Evolutionary conservation across 768 basidiomycete species (phyloP).

Genomic region (Boletellus sp.): DNA sequence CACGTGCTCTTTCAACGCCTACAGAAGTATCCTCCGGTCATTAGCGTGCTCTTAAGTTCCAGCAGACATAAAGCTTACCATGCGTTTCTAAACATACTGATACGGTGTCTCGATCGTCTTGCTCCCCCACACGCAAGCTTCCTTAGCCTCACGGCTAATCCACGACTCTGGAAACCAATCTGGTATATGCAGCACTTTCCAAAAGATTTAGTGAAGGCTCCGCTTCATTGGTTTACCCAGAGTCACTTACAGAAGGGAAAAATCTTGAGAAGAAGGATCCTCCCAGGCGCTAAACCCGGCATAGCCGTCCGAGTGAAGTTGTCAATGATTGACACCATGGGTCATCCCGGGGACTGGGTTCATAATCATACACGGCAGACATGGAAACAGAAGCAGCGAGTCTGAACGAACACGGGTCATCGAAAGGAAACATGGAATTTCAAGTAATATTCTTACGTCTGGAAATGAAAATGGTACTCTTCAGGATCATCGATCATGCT

Average conservation of each 20-base stretch:
- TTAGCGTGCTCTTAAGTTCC: background rate
- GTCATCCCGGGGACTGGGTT: slow-evolving; percentile 7
- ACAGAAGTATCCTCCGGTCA: background rate
- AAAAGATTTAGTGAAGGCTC: background rate
- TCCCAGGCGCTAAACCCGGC: background rate
- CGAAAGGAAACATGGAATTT: background rate
- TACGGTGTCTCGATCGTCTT: slow-evolving; percentile 22
- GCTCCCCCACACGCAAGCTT: background rate
- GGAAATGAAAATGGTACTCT: slow-evolving; percentile 1
- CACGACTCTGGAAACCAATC: too few species aligned
- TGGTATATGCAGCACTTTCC: slow-evolving; percentile 9
- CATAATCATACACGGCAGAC: too few species aligned
- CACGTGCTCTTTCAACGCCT: background rate
- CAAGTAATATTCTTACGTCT: background rate
- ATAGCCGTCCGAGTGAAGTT: background rate
- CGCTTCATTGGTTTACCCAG: too few species aligned
- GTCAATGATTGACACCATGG: slow-evolving; percentile 6
- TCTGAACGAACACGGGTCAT: slow-evolving; percentile 8
- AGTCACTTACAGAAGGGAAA: slow-evolving; percentile 17
- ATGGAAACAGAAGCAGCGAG: slow-evolving; percentile 30
- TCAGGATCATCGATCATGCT: too few species aligned
- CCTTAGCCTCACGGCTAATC: too few species aligned
- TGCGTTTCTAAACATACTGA: slow-evolving; percentile 23
- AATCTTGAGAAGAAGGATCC: too few species aligned
- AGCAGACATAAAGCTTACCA: slow-evolving; percentile 16